These are phyloP conservation scores for Capsicum chinense DNA, from an alignment of 257 asterid species.

Conservation along the genomic window DNA sequence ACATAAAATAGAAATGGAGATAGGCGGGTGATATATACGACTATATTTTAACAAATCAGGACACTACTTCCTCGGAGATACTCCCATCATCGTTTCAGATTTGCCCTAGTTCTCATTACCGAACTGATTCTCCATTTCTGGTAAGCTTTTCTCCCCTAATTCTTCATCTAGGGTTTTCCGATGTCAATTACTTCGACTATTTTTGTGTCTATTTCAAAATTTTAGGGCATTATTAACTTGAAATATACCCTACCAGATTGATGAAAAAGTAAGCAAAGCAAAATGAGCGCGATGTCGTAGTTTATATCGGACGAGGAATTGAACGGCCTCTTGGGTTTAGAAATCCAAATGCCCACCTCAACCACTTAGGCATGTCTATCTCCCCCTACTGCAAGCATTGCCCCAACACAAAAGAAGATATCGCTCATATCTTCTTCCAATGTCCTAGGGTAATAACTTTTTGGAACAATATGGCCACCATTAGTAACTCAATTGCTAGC, in stretches of 20 bases:
- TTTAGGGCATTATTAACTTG: neutral
- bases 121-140: neutral
- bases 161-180: neutral
- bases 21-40: too few species aligned
- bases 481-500: too few species aligned
- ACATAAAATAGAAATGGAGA: too few species aligned
- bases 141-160: neutral
- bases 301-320: constrained; percentile 82
- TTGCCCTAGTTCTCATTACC: neutral
- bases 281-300: constrained; percentile 60
- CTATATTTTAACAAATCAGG: too few species aligned
- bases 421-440: too few species aligned
- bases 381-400: too few species aligned
- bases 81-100: neutral
- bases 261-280: neutral
- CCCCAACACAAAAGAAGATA: too few species aligned
- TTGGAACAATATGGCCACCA: too few species aligned
- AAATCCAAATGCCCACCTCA: too few species aligned
- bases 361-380: too few species aligned
- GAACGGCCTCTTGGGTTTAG: constrained; percentile 31
- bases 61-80: neutral
- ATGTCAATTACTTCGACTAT: neutral
- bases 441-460: too few species aligned
- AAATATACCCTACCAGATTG: neutral
- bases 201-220: too few species aligned